Evolutionary conservation across 768 basidiomycete species (phyloP).

Genomic region (Tylopilus balloui): DNA sequence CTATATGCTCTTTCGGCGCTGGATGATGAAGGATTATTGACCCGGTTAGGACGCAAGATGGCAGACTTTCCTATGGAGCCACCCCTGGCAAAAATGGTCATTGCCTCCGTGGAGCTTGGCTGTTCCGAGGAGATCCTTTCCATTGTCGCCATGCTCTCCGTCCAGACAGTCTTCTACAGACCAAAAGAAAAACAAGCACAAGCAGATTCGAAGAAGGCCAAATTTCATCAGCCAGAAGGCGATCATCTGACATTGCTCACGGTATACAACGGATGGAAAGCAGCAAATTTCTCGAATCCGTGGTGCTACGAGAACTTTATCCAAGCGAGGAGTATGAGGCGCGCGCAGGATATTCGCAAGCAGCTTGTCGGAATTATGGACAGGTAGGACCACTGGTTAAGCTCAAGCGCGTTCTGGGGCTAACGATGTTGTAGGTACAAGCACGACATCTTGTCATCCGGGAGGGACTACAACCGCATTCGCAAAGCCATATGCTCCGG

Average conservation of each 20-base stretch:
- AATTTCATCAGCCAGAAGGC: slow-evolving; percentile 98
- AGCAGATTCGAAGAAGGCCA: slow-evolving; percentile 99
- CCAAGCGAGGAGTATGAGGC: slow-evolving; percentile 93
- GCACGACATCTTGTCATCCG: slow-evolving; percentile 92
- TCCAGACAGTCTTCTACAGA: slow-evolving; percentile 94
- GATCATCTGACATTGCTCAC: slow-evolving; percentile 89
- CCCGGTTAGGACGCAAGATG: slow-evolving; percentile 95
- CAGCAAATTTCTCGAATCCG: slow-evolving; percentile 91
- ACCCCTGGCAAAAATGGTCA: slow-evolving; percentile 93
- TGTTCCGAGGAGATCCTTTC: slow-evolving; percentile 98
- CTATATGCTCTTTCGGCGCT: slow-evolving; percentile 93
- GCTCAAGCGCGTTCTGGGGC: neutral
- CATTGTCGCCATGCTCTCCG: slow-evolving; percentile 95
- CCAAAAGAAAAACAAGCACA: slow-evolving; percentile 99
- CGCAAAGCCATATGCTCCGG: slow-evolving; percentile 96
- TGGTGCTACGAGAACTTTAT: slow-evolving; percentile 99
- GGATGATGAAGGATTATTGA: slow-evolving; percentile 94
- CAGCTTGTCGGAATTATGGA: slow-evolving; percentile 99
- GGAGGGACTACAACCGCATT: slow-evolving; percentile 87
- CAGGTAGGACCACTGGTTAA: slow-evolving; percentile 50
- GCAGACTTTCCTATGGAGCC: slow-evolving; percentile 99
- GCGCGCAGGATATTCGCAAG: slow-evolving; percentile 97
- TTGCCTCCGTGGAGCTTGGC: slow-evolving; percentile 93
- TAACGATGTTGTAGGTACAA: slow-evolving; percentile 63
- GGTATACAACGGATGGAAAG: slow-evolving; percentile 99